phyloP scores from a whole-genome alignment of 176 grass and related monocot genomes.

The Carex littledalei region DNA sequence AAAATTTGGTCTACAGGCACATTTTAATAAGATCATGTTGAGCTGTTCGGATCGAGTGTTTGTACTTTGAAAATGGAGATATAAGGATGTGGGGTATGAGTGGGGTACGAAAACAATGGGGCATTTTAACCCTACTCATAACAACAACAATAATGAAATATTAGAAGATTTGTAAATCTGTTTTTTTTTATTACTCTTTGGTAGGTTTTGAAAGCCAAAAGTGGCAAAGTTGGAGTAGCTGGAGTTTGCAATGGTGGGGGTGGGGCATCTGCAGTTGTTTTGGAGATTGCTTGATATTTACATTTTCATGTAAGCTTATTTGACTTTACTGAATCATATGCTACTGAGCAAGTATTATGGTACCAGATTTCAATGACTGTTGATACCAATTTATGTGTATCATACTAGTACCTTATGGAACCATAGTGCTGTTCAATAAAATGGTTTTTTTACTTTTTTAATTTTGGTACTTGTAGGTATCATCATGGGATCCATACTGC shows the following conservation, averaged over 20 bases:
- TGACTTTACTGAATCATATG: not conserved
- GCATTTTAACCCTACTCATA: no score
- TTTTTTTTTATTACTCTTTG: not conserved
- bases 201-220: conserved; percentile 67
- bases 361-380: not conserved
- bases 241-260: conserved; percentile 93
- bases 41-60: no score
- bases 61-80: no score
- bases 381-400: not conserved
- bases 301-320: not conserved
- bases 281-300: conserved; percentile 44
- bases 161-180: not conserved
- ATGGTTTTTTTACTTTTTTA: not conserved
- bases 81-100: no score
- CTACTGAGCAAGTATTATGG: not conserved
- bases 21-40: no score
- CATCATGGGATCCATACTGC: not conserved
- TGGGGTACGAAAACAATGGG: no score
- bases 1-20: no score
- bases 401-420: not conserved
- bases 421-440: not conserved
- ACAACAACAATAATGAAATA: not conserved
- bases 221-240: conserved; percentile 69
- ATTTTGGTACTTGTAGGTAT: not conserved
- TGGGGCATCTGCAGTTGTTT: conserved; percentile 75